A percentile compares a stretch with the other conserved stretches of the same genome.
Conservation (phyloP, 2,329 filamentous ascomycete genomes). For the Penicillium sp. region DNA sequence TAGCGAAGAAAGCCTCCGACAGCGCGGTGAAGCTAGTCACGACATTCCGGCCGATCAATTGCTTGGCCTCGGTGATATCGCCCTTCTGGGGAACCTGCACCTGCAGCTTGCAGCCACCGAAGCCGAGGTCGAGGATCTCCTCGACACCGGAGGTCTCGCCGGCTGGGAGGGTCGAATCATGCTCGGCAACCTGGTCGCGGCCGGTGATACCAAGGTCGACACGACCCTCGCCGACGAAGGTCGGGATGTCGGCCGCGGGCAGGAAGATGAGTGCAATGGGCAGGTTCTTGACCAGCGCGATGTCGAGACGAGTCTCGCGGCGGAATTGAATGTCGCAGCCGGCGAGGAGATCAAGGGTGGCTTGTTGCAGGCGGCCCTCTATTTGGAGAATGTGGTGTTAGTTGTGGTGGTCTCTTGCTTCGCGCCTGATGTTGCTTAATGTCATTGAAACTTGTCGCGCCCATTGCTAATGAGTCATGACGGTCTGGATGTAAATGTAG, state of each 20-base stretch:
- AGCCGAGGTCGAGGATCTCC: constrained; percentile 86
- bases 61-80: constrained; percentile 66
- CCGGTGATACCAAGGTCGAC: constrained; percentile 96
- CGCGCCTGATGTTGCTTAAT: constrained; percentile 7
- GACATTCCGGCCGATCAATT: constrained; percentile 89
- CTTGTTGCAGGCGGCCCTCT: constrained; percentile 93
- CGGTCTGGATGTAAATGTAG: constrained; percentile 1
- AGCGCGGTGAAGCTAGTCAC: constrained; percentile 94
- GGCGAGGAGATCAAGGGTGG: constrained; percentile 84
- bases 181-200: constrained; percentile 87
- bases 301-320: constrained; percentile 91
- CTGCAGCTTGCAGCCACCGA: constrained; percentile 89
- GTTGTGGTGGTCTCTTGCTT: neutral
- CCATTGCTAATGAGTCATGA: constrained; percentile 26
- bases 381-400: constrained; percentile 27
- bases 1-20: constrained; percentile 79
- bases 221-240: constrained; percentile 91
- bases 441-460: constrained; percentile 6
- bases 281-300: constrained; percentile 95
- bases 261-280: constrained; percentile 96
- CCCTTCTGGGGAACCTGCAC: constrained; percentile 96
- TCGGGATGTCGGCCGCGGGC: constrained; percentile 94
- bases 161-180: constrained; percentile 63
- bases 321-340: constrained; percentile 97
- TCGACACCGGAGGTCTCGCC: constrained; percentile 65